phyloP scores from a whole-genome alignment of 257 asterid genomes.

The Solanum lycopersicoides region DNA sequence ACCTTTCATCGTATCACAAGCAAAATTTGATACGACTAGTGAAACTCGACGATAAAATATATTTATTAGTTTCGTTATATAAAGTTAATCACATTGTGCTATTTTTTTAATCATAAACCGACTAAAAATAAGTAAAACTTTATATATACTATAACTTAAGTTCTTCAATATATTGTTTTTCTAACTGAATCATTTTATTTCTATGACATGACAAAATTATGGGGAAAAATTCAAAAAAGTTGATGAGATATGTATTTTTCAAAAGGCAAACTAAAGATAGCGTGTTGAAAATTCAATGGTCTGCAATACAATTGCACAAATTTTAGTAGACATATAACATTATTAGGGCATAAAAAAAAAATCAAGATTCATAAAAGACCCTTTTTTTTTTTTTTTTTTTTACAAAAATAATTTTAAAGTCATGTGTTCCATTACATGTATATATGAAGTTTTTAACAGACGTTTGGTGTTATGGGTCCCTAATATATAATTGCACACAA shows the following conservation, averaged over 20 bases:
- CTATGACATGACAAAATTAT: background rate
- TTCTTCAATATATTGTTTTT: background rate
- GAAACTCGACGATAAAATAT: no score
- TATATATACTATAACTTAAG: background rate
- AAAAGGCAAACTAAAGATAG: background rate
- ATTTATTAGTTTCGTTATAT: no score
- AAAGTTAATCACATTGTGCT: no score
- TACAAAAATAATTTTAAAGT: background rate
- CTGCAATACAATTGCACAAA: background rate
- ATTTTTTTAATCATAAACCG: no score
- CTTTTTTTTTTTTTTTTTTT: background rate
- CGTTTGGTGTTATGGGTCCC: background rate
- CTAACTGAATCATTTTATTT: background rate
- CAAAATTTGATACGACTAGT: background rate
- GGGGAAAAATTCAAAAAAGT: background rate
- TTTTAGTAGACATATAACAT: background rate
- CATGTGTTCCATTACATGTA: background rate
- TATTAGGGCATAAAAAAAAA: background rate
- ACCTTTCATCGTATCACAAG: background rate
- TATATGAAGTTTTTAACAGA: background rate
- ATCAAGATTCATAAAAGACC: background rate
- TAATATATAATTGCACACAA: background rate
- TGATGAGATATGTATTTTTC: background rate
- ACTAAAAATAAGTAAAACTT: background rate
- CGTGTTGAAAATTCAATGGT: background rate